Base-by-base conservation (phyloP, 768 basidiomycete genomes). In the Auricularia sp. region DNA sequence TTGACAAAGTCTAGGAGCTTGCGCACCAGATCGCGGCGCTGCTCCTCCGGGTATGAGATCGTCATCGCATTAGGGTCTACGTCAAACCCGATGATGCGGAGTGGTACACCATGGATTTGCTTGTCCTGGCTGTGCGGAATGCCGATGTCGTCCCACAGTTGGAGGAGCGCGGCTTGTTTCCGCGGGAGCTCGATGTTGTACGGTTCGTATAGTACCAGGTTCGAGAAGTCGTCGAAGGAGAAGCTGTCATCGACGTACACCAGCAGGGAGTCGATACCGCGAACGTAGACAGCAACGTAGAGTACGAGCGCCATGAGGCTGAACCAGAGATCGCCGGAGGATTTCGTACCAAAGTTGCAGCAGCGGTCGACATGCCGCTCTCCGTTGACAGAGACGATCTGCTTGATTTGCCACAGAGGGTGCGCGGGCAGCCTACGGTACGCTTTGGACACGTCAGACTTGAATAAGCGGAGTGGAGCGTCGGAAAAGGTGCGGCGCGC, bases 381-480 rank as follows among this genome's bases (percentile, higher is more conserved):
- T 29, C 68, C 70, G 42, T 74, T 70, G 8, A 77, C 69, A 14
- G 67, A 67, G 7, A 75, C 68, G 0, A 79, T 62, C 42, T 81
- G 79, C 16, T 76, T 76, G 0, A 80, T 65, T 58, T 81, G 77
- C 79, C 79, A 80, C 0, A 69, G 56, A 0, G 73, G 76, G 61
- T 79, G 76, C 67, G 79, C 70, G 0, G 78, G 80, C 6, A 78
- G 61, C 0, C 72, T 70, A 0, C 73, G 66, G 36, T 79, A 82
- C 0, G 80, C 80, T 18, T 75, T 69, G 0, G 72, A 65, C 0
- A 81, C 72, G 60, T 81, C 77, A 0, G 76, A 74, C 39, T 80
- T 80, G 68, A 71, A 78, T 0, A 74, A 36, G 10, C n/a, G n/a
- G n/a, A n/a, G n/a, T n/a, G n/a, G n/a, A n/a, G n/a, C n/a, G n/a